Conservation (phyloP, 208 protist species). For the Naegleria fowleri region DNA sequence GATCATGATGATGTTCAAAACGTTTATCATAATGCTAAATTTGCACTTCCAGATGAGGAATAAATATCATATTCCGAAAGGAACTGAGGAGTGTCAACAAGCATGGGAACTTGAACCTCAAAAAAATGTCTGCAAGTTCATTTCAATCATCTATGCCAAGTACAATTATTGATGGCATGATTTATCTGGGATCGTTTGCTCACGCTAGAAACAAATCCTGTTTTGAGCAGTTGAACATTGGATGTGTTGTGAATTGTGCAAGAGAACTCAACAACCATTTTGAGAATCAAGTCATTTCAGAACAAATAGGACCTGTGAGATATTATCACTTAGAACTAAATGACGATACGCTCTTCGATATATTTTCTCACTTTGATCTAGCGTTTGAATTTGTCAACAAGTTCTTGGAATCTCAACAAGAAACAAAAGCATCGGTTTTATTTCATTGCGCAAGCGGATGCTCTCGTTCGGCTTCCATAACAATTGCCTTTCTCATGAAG, state of each 20-base stretch:
- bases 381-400: neutral
- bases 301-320: no score
- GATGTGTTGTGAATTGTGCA: neutral
- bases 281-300: no score
- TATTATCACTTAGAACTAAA: neutral
- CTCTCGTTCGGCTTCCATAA: neutral
- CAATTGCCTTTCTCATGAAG: constrained; percentile 12
- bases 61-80: no score
- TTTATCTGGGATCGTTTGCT: neutral
- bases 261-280: neutral
- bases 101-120: neutral
- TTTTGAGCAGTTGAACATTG: neutral
- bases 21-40: neutral
- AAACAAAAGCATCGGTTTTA: neutral
- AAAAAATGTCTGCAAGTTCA: neutral
- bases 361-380: neutral
- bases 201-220: neutral
- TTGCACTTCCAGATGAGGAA: neutral
- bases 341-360: neutral
- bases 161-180: neutral
- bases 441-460: constrained; percentile 6
- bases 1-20: neutral
- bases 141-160: neutral
- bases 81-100: no score
- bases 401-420: neutral